Evolutionary conservation across 73 alveolate genomes (phyloP), one percentile per base, ranked within the genome.

Genomic region (Symbiodinium pilosum): DNA sequence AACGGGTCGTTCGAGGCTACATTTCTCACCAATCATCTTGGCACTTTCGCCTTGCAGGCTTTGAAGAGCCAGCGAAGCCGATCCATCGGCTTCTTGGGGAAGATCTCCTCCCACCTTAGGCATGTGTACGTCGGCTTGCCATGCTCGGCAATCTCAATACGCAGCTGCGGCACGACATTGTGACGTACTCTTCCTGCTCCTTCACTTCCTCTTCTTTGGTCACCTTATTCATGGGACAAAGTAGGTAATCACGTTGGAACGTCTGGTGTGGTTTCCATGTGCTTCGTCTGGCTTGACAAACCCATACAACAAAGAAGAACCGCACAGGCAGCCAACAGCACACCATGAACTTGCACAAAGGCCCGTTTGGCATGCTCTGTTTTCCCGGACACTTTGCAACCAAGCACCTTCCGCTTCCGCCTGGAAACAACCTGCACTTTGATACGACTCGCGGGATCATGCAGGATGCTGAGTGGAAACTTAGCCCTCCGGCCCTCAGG

Each of bases 161-260:
- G 44, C 68, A 20, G 86, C 59, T 32, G 28, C 43, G 88, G 81
- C 77, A n/a, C 97, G 97, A 91, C 97, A 91, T 91, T 28, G 97
- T 91, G 28, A 91, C 97, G 11, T 91, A 91, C 84, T 91, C 97
- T 56, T 91, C 97, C 81, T 91, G 97, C 75, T 91, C 97, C 71
- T 71, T 91, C 43, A 91, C 97, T 88, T 91, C 97, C 77, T 91
- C 97, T n/a, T 91, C 97, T 34, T 91, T 91, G 44, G 97, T 91
- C 81, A 91, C 97, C 97, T 91, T 24, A 36, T 12, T 64, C 71
- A n/a, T n/a, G n/a, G n/a, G n/a, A n/a, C n/a, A n/a, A n/a, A n/a
- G n/a, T n/a, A n/a, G n/a, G n/a, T n/a, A n/a, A n/a, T n/a, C n/a
- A n/a, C n/a, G n/a, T n/a, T n/a, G n/a, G n/a, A n/a, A n/a, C n/a